These are phyloP conservation scores for Nissolia schottii DNA, from an alignment of 306 rosid genomes.

Conservation along the genomic window DNA sequence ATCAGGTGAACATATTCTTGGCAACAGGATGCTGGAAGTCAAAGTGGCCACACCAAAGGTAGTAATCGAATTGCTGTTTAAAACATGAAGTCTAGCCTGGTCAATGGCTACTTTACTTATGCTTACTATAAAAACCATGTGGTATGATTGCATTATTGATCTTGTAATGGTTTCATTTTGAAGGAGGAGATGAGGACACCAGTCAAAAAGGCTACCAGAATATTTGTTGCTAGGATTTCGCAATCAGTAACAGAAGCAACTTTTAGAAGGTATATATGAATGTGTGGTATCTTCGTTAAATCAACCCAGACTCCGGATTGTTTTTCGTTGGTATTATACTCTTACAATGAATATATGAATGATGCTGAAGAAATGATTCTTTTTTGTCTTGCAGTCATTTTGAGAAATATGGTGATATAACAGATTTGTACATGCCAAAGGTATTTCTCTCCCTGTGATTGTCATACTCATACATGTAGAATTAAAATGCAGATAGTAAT, in stretches of 20 bases:
- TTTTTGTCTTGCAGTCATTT: slow-evolving; percentile 64
- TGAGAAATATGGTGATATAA: slow-evolving; percentile 97
- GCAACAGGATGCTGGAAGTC: slow-evolving; percentile 89
- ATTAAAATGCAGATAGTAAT: no score
- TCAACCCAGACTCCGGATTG: background rate
- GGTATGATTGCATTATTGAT: slow-evolving; percentile 10
- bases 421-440: slow-evolving; percentile 98
- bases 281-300: slow-evolving; percentile 10
- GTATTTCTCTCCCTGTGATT: slow-evolving; percentile 35
- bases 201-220: slow-evolving; percentile 77
- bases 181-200: slow-evolving; percentile 99
- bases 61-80: background rate
- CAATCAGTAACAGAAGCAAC: slow-evolving; percentile 80
- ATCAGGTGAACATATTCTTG: slow-evolving; percentile 82
- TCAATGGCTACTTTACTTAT: background rate
- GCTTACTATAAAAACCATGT: background rate
- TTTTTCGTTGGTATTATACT: background rate
- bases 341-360: background rate
- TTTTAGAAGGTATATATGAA: slow-evolving; percentile 72
- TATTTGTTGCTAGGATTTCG: slow-evolving; percentile 92
- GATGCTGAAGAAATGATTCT: slow-evolving; percentile 1
- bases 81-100: background rate
- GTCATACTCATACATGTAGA: background rate
- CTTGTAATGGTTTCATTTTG: slow-evolving; percentile 24
- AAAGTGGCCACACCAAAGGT: slow-evolving; percentile 99